Conservation (phyloP, 2,329 filamentous ascomycete genomes). For the Paracamarosporium sp. region DNA sequence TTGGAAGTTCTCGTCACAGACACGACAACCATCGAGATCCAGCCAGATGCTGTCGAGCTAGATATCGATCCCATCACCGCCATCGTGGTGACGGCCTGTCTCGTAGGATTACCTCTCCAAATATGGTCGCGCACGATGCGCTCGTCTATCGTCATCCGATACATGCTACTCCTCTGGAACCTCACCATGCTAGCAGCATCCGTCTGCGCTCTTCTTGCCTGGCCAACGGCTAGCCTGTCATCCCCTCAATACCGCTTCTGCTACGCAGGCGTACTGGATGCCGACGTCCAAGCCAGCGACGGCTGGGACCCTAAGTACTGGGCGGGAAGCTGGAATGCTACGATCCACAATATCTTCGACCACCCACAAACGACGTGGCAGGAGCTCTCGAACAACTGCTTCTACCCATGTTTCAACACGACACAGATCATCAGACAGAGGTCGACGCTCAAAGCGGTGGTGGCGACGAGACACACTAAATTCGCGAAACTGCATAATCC, state of each 20-base stretch:
- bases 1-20: background rate
- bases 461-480: constrained; percentile 4
- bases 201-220: constrained; percentile 12
- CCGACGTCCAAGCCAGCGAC: constrained; percentile 7
- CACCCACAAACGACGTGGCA: constrained; percentile 11
- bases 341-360: constrained; percentile 10
- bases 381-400: constrained; percentile 13
- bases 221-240: constrained; percentile 10
- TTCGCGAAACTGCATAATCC: constrained; percentile 18
- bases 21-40: background rate
- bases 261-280: constrained; percentile 8
- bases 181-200: constrained; percentile 15
- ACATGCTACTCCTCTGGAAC: constrained; percentile 18
- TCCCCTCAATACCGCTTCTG: constrained; percentile 18
- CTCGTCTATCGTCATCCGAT: constrained; percentile 12
- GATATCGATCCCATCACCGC: constrained; percentile 21
- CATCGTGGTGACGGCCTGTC: constrained; percentile 15
- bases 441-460: constrained; percentile 10
- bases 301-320: constrained; percentile 14
- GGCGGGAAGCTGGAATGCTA: constrained; percentile 13
- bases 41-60: constrained; percentile 17
- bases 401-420: constrained; percentile 21
- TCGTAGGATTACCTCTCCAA: constrained; percentile 14
- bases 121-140: constrained; percentile 21
- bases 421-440: constrained; percentile 13